These are phyloP conservation scores for Misopates orontium DNA, from an alignment of 257 asterid genomes.

Conservation along the genomic window DNA sequence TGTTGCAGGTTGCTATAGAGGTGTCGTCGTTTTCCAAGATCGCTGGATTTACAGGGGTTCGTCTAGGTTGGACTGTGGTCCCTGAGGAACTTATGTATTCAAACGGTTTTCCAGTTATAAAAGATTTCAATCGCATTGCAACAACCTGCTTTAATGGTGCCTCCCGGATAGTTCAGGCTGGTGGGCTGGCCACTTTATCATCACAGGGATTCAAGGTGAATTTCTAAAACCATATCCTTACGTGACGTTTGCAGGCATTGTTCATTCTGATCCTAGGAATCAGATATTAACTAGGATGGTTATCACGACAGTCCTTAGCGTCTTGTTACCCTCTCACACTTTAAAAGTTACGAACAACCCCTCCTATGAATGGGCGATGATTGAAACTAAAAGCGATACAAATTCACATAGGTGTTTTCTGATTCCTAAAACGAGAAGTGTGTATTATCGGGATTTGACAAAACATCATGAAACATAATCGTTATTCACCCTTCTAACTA, in stretches of 20 bases:
- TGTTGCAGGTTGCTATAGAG: slow-evolving; percentile 79
- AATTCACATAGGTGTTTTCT: no score
- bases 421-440: no score
- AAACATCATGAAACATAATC: no score
- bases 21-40: slow-evolving; percentile 87
- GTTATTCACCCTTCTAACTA: no score
- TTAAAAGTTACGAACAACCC: neutral
- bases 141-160: slow-evolving; percentile 90
- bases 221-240: neutral
- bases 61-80: slow-evolving; percentile 94
- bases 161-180: slow-evolving; percentile 85
- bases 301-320: no score
- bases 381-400: no score
- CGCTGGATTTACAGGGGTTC: slow-evolving; percentile 93
- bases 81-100: slow-evolving; percentile 75
- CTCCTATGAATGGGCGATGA: no score
- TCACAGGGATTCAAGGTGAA: slow-evolving; percentile 67
- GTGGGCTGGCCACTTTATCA: slow-evolving; percentile 78
- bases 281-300: no score
- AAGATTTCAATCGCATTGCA: slow-evolving; percentile 70
- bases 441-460: no score
- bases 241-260: neutral
- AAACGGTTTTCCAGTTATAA: slow-evolving; percentile 73
- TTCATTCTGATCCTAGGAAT: no score
- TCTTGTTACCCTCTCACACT: neutral